Percentiles rank a stretch among this genome's conserved stretches.
Conservation (phyloP, 2,329 filamentous ascomycete genomes). For the Sporothrix luriei region DNA sequence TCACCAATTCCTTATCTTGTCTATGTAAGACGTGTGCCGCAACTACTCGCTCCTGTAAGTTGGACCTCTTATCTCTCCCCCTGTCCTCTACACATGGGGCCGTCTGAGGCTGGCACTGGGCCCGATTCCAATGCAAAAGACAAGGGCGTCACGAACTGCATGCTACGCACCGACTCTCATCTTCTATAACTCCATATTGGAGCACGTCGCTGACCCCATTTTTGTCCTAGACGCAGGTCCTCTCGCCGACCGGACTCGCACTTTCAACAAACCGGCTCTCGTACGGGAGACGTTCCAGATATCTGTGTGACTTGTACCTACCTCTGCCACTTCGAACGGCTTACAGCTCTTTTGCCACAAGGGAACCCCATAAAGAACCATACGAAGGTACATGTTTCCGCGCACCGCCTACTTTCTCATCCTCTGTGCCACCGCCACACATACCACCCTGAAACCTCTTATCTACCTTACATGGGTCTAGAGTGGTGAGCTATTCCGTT, state of each 20-base stretch:
- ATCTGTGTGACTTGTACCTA: conserved; percentile 16
- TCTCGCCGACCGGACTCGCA: background rate
- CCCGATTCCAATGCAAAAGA: too few species aligned
- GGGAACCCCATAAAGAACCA: background rate
- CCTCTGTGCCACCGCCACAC: background rate
- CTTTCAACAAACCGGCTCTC: background rate
- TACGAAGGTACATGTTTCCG: conserved; percentile 4
- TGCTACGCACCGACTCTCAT: too few species aligned
- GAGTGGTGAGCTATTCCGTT: conserved; percentile 23
- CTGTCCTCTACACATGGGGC: background rate
- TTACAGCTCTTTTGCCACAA: background rate
- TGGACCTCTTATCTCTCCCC: background rate
- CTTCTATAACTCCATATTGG: background rate
- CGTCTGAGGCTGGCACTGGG: too few species aligned
- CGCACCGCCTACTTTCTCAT: background rate
- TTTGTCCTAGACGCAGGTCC: background rate
- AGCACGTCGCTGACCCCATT: background rate
- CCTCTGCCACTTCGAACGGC: background rate
- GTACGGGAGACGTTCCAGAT: background rate
- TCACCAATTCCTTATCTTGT: conserved; percentile 19
- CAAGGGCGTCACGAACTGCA: too few species aligned
- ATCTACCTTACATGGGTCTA: background rate
- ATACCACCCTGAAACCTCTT: background rate
- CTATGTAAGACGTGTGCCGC: conserved; percentile 9
- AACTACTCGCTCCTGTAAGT: conserved; percentile 3